These are phyloP conservation scores for Pythium monospermum DNA, from an alignment of 352 stramenopile genomes.

Conservation along the genomic window DNA sequence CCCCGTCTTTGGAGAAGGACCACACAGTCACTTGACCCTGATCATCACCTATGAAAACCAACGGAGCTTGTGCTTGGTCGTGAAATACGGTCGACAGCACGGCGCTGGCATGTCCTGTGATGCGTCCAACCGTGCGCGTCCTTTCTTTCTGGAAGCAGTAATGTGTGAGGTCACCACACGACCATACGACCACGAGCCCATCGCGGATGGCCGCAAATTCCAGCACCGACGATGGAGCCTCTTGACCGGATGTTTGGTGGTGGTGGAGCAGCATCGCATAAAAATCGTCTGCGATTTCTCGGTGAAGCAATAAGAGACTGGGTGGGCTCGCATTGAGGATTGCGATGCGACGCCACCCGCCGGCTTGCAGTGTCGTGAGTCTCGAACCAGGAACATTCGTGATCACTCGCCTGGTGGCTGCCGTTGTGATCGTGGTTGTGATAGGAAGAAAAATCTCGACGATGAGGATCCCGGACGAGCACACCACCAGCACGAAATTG, in stretches of 20 bases:
- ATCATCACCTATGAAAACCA: background rate
- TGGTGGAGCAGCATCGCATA: constrained; percentile 8
- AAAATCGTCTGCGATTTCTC: background rate
- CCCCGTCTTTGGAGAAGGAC: background rate
- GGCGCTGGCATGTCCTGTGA: background rate
- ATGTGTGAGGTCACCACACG: constrained; percentile 4
- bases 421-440: background rate
- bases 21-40: background rate
- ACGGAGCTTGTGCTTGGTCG: background rate
- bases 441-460: constrained; percentile 17
- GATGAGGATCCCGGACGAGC: constrained; percentile 8
- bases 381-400: background rate
- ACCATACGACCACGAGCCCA: constrained; percentile 12
- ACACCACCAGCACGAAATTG: constrained; percentile 10
- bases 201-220: background rate
- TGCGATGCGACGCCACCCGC: background rate
- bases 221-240: background rate
- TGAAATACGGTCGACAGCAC: background rate
- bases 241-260: background rate
- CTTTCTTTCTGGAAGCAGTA: constrained; percentile 1
- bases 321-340: constrained; percentile 10
- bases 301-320: constrained; percentile 13
- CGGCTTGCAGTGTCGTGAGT: background rate
- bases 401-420: background rate
- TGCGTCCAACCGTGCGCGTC: background rate